Conservation (phyloP, 306 rosid species). For the Quercus bicolor region DNA sequence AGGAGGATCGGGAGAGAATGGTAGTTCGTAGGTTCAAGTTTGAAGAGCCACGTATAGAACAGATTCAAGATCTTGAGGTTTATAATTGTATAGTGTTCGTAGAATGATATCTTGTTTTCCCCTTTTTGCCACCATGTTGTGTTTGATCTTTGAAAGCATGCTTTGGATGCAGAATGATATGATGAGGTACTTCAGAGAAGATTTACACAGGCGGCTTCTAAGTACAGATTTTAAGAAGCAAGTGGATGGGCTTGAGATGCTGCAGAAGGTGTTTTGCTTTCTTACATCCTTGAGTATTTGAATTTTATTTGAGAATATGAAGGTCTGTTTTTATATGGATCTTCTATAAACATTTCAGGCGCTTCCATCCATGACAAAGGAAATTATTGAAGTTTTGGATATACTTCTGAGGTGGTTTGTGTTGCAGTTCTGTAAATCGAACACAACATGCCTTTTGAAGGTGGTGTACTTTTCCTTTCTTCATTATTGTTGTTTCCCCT, state of each 20-base stretch:
- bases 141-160: conserved; percentile 13
- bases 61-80: conserved; percentile 99
- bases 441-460: conserved; percentile 95
- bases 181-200: conserved; percentile 94
- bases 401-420: conserved; percentile 92
- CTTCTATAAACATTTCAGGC: conserved; percentile 50
- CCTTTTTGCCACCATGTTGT: conserved; percentile 11
- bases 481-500: background rate
- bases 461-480: conserved; percentile 30
- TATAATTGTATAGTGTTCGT: conserved; percentile 4
- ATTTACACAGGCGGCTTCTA: conserved; percentile 86
- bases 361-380: conserved; percentile 80
- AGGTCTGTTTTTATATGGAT: conserved; percentile 4
- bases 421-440: conserved; percentile 95
- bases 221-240: conserved; percentile 96
- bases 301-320: conserved; percentile 5
- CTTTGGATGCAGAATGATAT: conserved; percentile 71
- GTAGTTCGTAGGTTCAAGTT: conserved; percentile 86
- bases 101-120: conserved; percentile 1
- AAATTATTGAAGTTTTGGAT: conserved; percentile 84
- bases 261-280: conserved; percentile 72
- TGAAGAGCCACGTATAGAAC: conserved; percentile 91
- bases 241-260: conserved; percentile 93
- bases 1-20: conserved; percentile 94
- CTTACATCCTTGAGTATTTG: background rate